A percentile compares a stretch with the other conserved stretches of the same genome.
Evolutionary conservation across 495 filamentous ascomycete genomes (phyloP).

Genomic region (Lepraria neglecta): DNA sequence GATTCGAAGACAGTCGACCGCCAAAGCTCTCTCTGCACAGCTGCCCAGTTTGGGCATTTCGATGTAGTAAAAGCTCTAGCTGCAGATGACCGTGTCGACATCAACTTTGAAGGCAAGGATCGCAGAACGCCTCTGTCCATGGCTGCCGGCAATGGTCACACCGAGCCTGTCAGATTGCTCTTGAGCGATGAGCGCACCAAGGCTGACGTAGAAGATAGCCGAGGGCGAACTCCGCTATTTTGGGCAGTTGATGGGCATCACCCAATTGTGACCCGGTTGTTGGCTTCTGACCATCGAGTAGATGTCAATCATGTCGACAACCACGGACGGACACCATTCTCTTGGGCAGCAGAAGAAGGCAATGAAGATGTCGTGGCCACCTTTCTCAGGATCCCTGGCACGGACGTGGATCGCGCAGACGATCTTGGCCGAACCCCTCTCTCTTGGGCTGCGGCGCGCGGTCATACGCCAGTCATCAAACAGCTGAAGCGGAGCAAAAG

Average conservation of each 20-base stretch:
- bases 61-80: conserved; percentile 10
- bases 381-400: not conserved
- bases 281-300: conserved; percentile 1
- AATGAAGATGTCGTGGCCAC: conserved; percentile 2
- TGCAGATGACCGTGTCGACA: not conserved
- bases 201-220: conserved; percentile 4
- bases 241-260: conserved; percentile 4
- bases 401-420: conserved; percentile 5
- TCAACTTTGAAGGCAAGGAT: conserved; percentile 1
- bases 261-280: not conserved
- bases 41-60: not conserved
- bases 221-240: not conserved
- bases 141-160: not conserved
- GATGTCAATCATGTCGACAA: conserved; percentile 4
- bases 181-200: not conserved
- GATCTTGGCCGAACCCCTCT: not conserved
- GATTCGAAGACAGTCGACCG: not conserved
- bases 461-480: not conserved
- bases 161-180: not conserved
- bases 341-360: conserved; percentile 11
- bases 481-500: conserved; percentile 6
- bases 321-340: conserved; percentile 4
- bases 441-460: not conserved
- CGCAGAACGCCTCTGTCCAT: conserved; percentile 1
- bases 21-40: conserved; percentile 2